A percentile compares a stretch with the other conserved stretches of the same genome.
These are phyloP conservation scores for Bipolaris oryzae DNA, from an alignment of 2,329 filamentous ascomycete genomes.

Conservation along the genomic window DNA sequence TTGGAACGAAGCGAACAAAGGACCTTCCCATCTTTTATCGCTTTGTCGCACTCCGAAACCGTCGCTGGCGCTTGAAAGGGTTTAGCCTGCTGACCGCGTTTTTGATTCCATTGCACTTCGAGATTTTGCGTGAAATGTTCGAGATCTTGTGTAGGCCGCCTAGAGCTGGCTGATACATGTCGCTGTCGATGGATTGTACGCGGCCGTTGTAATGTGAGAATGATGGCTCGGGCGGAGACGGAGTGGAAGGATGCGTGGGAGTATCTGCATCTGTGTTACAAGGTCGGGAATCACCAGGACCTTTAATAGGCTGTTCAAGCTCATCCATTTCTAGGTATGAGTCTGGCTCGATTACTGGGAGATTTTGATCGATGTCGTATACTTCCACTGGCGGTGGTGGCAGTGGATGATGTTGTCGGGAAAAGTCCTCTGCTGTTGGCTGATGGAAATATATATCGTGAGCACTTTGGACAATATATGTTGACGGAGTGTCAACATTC, in stretches of 20 bases:
- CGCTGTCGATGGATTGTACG: slow-evolving; percentile 6
- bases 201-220: neutral
- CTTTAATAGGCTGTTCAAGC: neutral
- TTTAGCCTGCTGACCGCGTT: slow-evolving; percentile 5
- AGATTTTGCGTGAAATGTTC: neutral
- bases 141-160: slow-evolving; percentile 13
- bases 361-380: slow-evolving; percentile 10
- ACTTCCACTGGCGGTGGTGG: slow-evolving; percentile 1
- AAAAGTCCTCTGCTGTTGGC: slow-evolving; percentile 9
- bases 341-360: slow-evolving; percentile 10
- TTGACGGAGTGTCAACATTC: neutral
- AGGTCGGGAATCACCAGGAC: neutral
- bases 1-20: neutral
- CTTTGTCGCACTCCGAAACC: neutral
- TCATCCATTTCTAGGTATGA: neutral
- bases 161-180: slow-evolving; percentile 14
- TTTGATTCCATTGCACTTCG: slow-evolving; percentile 7
- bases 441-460: neutral
- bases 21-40: neutral
- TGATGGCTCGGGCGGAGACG: neutral
- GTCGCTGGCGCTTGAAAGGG: neutral
- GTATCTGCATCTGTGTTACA: neutral
- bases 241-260: neutral
- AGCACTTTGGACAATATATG: neutral
- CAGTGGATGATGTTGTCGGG: neutral